Evolutionary conservation across 768 basidiomycete species (phyloP), one percentile per base, ranked within the genome.

Genomic region (Mrakia gelida): DNA sequence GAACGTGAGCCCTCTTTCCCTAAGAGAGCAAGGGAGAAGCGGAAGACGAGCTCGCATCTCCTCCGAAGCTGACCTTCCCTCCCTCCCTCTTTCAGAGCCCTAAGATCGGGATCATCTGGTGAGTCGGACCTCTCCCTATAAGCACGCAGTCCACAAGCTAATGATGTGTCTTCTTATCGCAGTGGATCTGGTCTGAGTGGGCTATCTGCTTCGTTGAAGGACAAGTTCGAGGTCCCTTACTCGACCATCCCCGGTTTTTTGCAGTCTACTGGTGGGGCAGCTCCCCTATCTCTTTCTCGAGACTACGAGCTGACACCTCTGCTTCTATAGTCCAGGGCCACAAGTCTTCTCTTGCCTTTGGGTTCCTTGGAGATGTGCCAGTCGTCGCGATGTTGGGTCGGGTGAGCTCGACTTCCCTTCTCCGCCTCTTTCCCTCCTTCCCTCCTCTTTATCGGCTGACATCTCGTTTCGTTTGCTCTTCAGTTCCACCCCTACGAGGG

Each of bases 341-440:
- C 81, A 89, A 89, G 84, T 93, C 74, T 28, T 54, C 54, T 11
- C 86, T 95, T 30, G 92, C 92, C 0, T 95, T 95, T 84, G 94
- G 94, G 9, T 83, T 89, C 34, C 86, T 95, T 81, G 92, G 92
- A 0, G 82, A 83, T 43, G 87, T 91, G 0, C 92, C 94, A 0
- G 93, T 92, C 16, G 92, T 95, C 4, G 92, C 91, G 15, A 94
- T 94, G 92, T 89, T 95, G 43, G 94, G 94, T 78, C 87, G 94
- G 82, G 92, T 92, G 81, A 75, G 89, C 63, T 26, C 15, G 45
- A 45, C 38, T 15, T 52, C 11, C 67, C 38, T 16, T 9, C 41
- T 45, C 45, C 45, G 45, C 16, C 13, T 54, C 34, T 15, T 30
- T 16, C 72, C 23, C 15, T 4, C 73, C 18, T 45, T 34, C 38